A percentile compares a stretch with the other conserved stretches of the same genome.
These are phyloP conservation scores for Aspergillus pseudoglaucus DNA, from an alignment of 2,329 filamentous ascomycete species.

Conservation along the genomic window DNA sequence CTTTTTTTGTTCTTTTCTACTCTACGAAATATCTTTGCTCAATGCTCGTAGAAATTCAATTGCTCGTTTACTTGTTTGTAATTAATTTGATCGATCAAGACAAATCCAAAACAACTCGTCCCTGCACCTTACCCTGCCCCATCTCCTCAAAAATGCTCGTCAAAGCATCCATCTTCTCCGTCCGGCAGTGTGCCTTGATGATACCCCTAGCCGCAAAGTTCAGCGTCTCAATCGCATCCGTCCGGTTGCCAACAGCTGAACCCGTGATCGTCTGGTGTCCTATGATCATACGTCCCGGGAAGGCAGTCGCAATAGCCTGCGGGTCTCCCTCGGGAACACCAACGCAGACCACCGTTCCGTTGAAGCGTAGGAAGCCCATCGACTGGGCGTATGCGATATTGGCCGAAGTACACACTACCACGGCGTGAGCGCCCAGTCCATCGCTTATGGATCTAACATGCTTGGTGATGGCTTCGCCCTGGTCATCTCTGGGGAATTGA, in stretches of 20 bases:
- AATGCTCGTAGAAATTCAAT: background rate
- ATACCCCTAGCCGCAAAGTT: conserved; percentile 44
- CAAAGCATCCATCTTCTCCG: conserved; percentile 44
- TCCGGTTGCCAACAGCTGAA: conserved; percentile 45
- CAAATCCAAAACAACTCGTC: conserved; percentile 44
- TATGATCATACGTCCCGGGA: conserved; percentile 36
- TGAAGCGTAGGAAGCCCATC: conserved; percentile 42
- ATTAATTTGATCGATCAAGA: conserved; percentile 7
- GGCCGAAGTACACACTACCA: conserved; percentile 50
- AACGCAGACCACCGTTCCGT: conserved; percentile 47
- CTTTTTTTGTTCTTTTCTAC: conserved; percentile 1
- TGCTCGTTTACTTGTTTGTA: too few relatives aligned
- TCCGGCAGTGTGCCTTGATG: conserved; percentile 39
- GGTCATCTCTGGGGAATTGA: conserved; percentile 40
- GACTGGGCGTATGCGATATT: conserved; percentile 48
- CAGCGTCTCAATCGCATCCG: conserved; percentile 45
- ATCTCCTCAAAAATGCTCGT: conserved; percentile 43
- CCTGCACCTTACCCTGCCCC: conserved; percentile 38
- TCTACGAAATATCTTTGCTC: background rate
- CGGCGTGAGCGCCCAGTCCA: conserved; percentile 55
- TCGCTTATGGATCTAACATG: conserved; percentile 53
- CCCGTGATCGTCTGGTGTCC: conserved; percentile 44
- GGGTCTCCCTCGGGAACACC: conserved; percentile 45
- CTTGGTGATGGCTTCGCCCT: conserved; percentile 44
- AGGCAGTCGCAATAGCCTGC: conserved; percentile 40